phyloP scores from a whole-genome alignment of 441 rosid species.

The Bruguiera hainesii region DNA sequence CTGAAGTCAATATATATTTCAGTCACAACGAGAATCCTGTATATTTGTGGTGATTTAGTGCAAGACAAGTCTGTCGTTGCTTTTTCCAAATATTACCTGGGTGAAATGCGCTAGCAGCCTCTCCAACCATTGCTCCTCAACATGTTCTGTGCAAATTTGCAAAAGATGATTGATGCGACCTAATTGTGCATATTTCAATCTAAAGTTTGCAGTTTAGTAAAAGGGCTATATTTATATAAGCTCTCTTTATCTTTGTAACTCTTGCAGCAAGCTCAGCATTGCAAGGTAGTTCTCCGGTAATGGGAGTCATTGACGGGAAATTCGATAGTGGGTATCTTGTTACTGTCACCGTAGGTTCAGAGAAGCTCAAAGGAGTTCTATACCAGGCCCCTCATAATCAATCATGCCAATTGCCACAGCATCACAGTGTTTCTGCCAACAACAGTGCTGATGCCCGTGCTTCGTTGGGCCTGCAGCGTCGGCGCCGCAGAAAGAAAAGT shows the following conservation, averaged over 20 bases:
- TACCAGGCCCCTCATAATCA: slow-evolving; percentile 52
- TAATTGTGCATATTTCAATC: neutral
- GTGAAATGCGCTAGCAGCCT: too few relatives aligned
- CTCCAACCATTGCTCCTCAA: too few relatives aligned
- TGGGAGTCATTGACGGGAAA: slow-evolving; percentile 93
- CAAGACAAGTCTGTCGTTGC: too few relatives aligned
- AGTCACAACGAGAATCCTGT: too few relatives aligned
- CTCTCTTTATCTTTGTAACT: neutral
- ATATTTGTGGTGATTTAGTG: too few relatives aligned
- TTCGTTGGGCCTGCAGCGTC: slow-evolving; percentile 49
- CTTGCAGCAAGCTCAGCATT: slow-evolving; percentile 34
- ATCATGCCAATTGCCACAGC: slow-evolving; percentile 32
- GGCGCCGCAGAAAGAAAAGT: slow-evolving; percentile 69
- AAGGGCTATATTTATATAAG: neutral
- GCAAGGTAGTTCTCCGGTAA: slow-evolving; percentile 51
- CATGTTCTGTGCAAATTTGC: too few relatives aligned
- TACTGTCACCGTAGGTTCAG: slow-evolving; percentile 74
- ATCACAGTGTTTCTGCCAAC: slow-evolving; percentile 26
- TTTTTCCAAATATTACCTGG: too few relatives aligned
- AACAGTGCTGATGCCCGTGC: slow-evolving; percentile 27
- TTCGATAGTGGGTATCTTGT: slow-evolving; percentile 86
- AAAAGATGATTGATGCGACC: too few relatives aligned
- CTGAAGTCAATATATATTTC: too few relatives aligned
- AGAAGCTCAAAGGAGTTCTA: slow-evolving; percentile 78
- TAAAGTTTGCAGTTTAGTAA: neutral